Percentiles rank a stretch among this genome's conserved stretches.
These are phyloP conservation scores for Tolypocladium guangdongense DNA, from an alignment of 2,329 filamentous ascomycete genomes.

Conservation along the genomic window DNA sequence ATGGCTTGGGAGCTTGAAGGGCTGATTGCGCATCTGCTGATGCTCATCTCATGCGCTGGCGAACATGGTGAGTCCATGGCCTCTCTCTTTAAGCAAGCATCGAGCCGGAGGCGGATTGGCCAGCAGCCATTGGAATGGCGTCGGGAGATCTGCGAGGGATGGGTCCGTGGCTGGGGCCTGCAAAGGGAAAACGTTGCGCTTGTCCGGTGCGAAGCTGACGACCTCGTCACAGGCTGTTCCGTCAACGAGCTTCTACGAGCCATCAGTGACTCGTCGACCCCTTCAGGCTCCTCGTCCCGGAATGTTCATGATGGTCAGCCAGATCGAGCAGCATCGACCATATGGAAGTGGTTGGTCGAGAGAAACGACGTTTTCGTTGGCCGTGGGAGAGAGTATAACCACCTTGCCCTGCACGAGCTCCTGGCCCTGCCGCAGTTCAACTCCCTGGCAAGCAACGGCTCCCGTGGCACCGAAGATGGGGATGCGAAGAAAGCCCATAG, in stretches of 20 bases:
- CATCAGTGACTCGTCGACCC: constrained; percentile 15
- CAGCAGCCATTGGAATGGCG: background rate
- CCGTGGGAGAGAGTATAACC: constrained; percentile 18
- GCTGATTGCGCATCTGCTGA: constrained; percentile 23
- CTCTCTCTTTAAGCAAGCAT: background rate
- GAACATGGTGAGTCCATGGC: constrained; percentile 21
- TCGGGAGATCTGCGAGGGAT: background rate
- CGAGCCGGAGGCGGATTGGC: background rate
- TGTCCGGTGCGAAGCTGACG: constrained; percentile 1
- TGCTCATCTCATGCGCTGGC: constrained; percentile 25
- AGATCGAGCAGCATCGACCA: constrained; percentile 16
- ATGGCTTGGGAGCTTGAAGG: constrained; percentile 29
- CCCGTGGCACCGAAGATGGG: background rate
- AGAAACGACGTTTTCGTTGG: constrained; percentile 26
- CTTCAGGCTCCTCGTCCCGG: constrained; percentile 7
- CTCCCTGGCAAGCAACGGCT: background rate
- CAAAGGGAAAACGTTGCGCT: background rate
- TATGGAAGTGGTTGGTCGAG: constrained; percentile 25
- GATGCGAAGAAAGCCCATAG: background rate
- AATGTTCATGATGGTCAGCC: constrained; percentile 7
- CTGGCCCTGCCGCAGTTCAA: constrained; percentile 10
- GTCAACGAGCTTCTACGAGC: constrained; percentile 20
- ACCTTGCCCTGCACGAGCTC: constrained; percentile 26
- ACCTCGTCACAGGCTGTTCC: constrained; percentile 16
- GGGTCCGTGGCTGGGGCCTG: background rate